Base-by-base conservation (phyloP, 2,329 filamentous ascomycete genomes). In the Fusarium luffae region DNA sequence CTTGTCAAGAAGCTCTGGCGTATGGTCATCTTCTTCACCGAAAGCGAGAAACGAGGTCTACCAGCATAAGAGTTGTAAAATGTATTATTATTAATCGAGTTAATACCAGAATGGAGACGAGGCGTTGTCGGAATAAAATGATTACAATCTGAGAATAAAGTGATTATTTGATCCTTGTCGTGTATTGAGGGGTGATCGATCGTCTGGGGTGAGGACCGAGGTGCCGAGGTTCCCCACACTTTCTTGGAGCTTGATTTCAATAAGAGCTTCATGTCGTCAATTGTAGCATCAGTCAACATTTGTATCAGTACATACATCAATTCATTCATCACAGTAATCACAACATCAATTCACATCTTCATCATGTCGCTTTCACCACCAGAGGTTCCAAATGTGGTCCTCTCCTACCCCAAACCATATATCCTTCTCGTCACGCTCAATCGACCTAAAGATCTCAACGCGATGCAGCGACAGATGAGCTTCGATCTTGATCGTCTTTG, bases 1-100 rank as follows among this genome's bases (percentile, higher is more conserved):
- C 83, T 99, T 71, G 94, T 98, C 51, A 97, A 93, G 88, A 98
- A 98, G 83, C 87, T 99, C 37, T 99, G 96, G 96, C 89, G 95
- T 52, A 97, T 98, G 93, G 90, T 98, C 61, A 97, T 98, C 76
- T 98, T 98, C 88, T 98, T 95, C 76, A 96, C 93, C 8, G 95
- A 98, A 81, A 93, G 92, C 76, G 95, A 97, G 86, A 97, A 96
- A 83, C 86, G 94, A 68, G 94, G 94, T 3, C 84, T 98, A 65
- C 92, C 92, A 21, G 88, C 89, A 51, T 93, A 23, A 23, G 84
- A 75, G 28, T 13, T 5, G 11, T 59, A 66, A 63, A 64, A 55
- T 72, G 69, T 71, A 72, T 42, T 43, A 72, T 46, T 68, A 66
- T 54, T 32, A 47, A 62, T 52, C 23, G 25, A 55, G 64, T 68